Base-by-base conservation (phyloP, 768 basidiomycete species). In the Pilatotrama ljubarskyi region DNA sequence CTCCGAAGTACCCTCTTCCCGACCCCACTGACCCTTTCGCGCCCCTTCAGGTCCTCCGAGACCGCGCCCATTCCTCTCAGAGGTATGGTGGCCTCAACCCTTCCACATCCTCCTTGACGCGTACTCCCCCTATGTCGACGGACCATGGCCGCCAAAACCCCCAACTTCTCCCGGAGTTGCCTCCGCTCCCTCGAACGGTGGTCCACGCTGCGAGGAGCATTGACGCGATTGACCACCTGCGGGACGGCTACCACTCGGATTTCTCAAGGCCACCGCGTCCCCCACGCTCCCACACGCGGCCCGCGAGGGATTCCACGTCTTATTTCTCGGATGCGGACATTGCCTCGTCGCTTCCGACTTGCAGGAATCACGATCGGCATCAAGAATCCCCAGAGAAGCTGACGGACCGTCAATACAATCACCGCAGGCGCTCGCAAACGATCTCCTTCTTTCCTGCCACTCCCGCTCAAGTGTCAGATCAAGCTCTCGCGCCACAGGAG, bases 1-100 rank as follows among this genome's bases (percentile, higher is more conserved):
- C 81, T 10, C 68, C 77, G 53, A 77, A 83, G 40, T 90, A 89
- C 69, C 88, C 88, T 5, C 72, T 76, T 1, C 86, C 87, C 29
- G 88, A 90, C 72, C 87, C 86, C 20, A 68, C 67, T 17, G 87
- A 90, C 69, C 88, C 88, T 1, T 89, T 89, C 63, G 87, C 84
- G 5, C 82, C 88, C 0, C 81, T 90, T 42, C 81, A 82, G 67
- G 82, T 84, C 24, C 77, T 90, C 25, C 83, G 88, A 50, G 81
- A 78, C 60, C 81, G 86, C 55, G 81, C 83, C 5, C 80, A 79
- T 63, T 76, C 76, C 18, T 73, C 75, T 54, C 54, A 59, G 59
- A 52, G 25, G 25, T 47, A 38, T 59, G 51, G 35, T 2, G 50
- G 50, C 4, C 48, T 36, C 41, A 54, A 63, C 40, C 53, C 44